Percentiles rank a stretch among this genome's conserved stretches.
Evolutionary conservation across 768 basidiomycete species (phyloP).

Genomic region (Daedaleopsis nitida): DNA sequence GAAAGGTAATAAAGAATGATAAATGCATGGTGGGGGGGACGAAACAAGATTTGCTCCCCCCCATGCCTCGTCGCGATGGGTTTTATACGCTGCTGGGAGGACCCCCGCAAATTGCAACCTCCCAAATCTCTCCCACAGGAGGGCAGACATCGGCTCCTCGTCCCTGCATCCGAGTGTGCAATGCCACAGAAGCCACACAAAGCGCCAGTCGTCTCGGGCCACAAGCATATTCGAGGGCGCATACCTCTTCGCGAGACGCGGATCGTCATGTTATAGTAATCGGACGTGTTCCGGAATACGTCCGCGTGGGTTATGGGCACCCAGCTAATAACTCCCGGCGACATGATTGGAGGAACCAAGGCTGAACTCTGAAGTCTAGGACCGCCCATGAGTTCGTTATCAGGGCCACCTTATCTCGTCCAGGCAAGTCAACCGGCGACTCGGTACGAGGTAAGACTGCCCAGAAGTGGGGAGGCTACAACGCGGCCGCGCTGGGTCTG

Average conservation of each 20-base stretch:
- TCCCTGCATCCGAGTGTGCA: slow-evolving; percentile 14
- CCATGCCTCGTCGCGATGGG: not conserved
- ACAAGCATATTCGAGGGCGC: slow-evolving; percentile 4
- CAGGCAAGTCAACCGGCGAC: slow-evolving; percentile 5
- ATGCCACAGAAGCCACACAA: slow-evolving; percentile 8
- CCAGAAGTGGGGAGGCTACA: slow-evolving; percentile 11
- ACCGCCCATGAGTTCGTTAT: slow-evolving; percentile 4
- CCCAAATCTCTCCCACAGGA: not conserved
- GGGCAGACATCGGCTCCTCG: slow-evolving; percentile 13
- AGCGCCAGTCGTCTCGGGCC: not conserved
- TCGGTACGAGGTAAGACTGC: slow-evolving; percentile 17
- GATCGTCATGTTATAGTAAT: slow-evolving; percentile 19
- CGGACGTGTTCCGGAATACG: slow-evolving; percentile 14
- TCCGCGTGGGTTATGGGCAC: slow-evolving; percentile 11
- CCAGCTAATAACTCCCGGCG: slow-evolving; percentile 10
- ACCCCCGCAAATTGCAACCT: not conserved
- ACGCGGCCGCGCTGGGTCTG: slow-evolving; percentile 5
- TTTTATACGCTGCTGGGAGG: slow-evolving; percentile 9
- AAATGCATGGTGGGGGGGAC: slow-evolving; percentile 8
- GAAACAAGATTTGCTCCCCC: not conserved
- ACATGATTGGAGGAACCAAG: slow-evolving; percentile 20
- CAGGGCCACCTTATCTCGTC: slow-evolving; percentile 10
- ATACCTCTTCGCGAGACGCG: slow-evolving; percentile 14
- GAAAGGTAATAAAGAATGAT: slow-evolving; percentile 19
- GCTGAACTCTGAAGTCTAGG: slow-evolving; percentile 9